Percentiles rank a stretch among this genome's conserved stretches.
Conservation (phyloP, 2,329 filamentous ascomycete genomes). For the Lachnellula cervina region DNA sequence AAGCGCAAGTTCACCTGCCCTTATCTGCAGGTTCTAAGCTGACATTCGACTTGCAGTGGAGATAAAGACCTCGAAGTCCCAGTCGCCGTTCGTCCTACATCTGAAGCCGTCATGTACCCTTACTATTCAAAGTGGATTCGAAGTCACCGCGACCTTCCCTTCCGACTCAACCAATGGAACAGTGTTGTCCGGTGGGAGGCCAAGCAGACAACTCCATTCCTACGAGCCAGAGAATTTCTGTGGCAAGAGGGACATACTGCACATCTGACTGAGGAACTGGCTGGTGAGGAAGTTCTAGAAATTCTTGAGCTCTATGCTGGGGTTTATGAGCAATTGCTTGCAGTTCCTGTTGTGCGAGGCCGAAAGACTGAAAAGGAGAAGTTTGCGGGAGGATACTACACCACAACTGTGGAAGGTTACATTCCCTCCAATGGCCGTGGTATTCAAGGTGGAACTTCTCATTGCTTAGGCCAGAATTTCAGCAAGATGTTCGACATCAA, state of each 20-base stretch:
- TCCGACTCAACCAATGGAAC: conserved; percentile 98
- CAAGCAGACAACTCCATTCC: conserved; percentile 83
- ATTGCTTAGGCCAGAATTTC: conserved; percentile 92
- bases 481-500: conserved; percentile 99
- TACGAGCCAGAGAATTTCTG: conserved; percentile 89
- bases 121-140: conserved; percentile 98
- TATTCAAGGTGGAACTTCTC: conserved; percentile 93
- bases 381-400: conserved; percentile 95
- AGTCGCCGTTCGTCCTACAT: conserved; percentile 63
- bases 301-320: conserved; percentile 91
- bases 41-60: conserved; percentile 51
- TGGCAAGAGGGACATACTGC: conserved; percentile 89
- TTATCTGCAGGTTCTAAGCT: conserved; percentile 19
- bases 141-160: conserved; percentile 87
- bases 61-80: conserved; percentile 86
- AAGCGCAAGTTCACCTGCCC: conserved; percentile 52
- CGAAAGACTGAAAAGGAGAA: conserved; percentile 96
- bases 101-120: conserved; percentile 84
- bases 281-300: conserved; percentile 80
- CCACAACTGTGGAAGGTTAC: conserved; percentile 94
- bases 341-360: conserved; percentile 90
- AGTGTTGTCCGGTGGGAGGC: conserved; percentile 92
- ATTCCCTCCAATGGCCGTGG: conserved; percentile 93
- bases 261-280: conserved; percentile 77
- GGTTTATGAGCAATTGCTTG: conserved; percentile 89